Evolutionary conservation across 257 asterid species (phyloP), one percentile per base, ranked within the genome.

Genomic region (Lycium barbarum): DNA sequence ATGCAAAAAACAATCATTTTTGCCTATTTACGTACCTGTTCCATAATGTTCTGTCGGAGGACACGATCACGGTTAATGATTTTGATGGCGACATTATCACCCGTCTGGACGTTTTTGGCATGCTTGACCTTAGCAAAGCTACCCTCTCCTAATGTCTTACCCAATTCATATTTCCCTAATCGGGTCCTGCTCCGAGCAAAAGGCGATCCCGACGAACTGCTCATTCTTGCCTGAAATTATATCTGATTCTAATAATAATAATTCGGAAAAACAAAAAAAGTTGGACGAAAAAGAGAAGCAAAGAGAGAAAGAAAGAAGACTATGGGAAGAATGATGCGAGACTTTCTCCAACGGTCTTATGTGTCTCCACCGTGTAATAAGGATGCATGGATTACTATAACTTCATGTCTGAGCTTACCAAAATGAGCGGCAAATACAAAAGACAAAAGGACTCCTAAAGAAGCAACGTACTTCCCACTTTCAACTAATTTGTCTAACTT

Each of bases 111-210:
- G 84, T 94, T 84, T 12, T 85, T 90, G 11, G 94, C 98, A 40
- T 80, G 89, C 91, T 93, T 94, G 15, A 94, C 95, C 95, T 94
- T 94, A 15, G 94, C 97, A 87, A 91, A 94, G 81, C 94, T 89
- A 35, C 97, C 98, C 85, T 90, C 96, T 0, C 98, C 98, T 2
- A 94, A 89, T 3, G 97, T 94, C 88, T 87, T 91, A n/a, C 97
- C 97, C 10, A 93, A 87, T 84, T 93, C 95, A 61, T 94, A 94
- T 74, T 89, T 91, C 5, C 98, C 97, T 7, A 94, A 97, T 43
- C 93, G 91, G 45, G 92, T 91, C 45, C 94, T 83, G 3, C 87
- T 91, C 10, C 82, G 71, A 57, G 20, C 47, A 47, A 74, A 47
- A 11, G 83, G 38, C 79, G 80, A 83, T 47, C 33, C 65, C 61